These are phyloP conservation scores for Colletotrichum chrysophilum DNA, from an alignment of 2,329 filamentous ascomycete species.

Conservation along the genomic window DNA sequence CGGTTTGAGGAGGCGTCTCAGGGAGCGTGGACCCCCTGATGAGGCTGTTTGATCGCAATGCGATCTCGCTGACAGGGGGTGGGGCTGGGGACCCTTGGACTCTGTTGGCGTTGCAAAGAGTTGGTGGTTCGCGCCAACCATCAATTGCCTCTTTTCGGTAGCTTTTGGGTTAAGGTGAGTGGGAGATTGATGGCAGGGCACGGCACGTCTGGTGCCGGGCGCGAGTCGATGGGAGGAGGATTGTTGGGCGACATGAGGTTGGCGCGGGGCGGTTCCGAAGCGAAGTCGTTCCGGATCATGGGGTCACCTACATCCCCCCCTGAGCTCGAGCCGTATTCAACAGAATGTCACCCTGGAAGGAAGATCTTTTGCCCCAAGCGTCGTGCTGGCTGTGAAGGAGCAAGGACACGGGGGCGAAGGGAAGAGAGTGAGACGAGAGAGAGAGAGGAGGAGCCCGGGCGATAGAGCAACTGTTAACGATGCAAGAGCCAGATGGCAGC, in stretches of 20 bases:
- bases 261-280: neutral
- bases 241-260: neutral
- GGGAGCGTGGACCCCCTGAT: conserved; percentile 5
- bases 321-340: neutral
- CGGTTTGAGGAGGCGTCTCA: conserved; percentile 21
- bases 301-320: neutral
- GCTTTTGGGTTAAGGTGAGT: neutral
- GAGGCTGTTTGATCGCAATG: conserved; percentile 20
- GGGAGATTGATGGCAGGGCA: neutral
- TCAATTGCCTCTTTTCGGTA: neutral
- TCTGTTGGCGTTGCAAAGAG: neutral
- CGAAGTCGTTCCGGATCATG: neutral
- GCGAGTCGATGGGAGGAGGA: neutral
- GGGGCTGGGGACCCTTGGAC: neutral
- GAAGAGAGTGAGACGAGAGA: no score
- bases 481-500: neutral
- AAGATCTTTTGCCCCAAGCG: neutral
- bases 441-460: neutral
- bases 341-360: neutral
- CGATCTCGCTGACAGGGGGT: neutral
- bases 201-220: conserved; percentile 1
- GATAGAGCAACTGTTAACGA: neutral
- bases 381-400: neutral
- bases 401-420: neutral
- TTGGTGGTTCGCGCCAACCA: neutral